Conservation (phyloP, 2,329 filamentous ascomycete species). For the Colletotrichum sp. region DNA sequence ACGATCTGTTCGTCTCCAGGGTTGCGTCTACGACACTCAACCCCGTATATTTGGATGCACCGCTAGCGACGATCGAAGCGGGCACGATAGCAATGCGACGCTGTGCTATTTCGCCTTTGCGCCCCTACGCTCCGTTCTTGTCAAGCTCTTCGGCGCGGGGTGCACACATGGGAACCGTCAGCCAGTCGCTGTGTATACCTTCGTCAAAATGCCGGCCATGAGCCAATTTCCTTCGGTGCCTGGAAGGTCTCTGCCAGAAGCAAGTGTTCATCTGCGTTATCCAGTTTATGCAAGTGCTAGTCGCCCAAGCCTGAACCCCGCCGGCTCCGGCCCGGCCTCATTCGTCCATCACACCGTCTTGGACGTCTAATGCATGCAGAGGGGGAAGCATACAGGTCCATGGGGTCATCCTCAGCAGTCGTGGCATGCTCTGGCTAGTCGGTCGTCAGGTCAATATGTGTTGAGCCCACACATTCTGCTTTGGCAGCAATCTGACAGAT, state of each 20-base stretch:
- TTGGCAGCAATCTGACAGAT: constrained; percentile 7
- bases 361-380: constrained; percentile 30
- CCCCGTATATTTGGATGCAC: background rate
- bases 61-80: background rate
- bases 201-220: background rate
- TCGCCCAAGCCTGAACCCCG: background rate
- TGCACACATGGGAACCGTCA: background rate
- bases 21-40: background rate
- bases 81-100: background rate
- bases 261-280: constrained; percentile 1
- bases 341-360: constrained; percentile 12
- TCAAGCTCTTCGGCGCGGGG: background rate
- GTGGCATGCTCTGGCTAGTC: constrained; percentile 42
- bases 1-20: background rate
- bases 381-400: constrained; percentile 14
- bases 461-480: constrained; percentile 15
- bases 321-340: constrained; percentile 17
- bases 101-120: background rate
- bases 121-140: background rate
- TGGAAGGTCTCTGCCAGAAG: background rate
- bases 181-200: background rate
- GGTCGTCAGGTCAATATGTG: constrained; percentile 16
- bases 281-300: constrained; percentile 20
- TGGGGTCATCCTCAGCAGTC: constrained; percentile 27
- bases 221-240: background rate